Conservation (phyloP, 345 rosid genomes). For the Triadica sebifera region DNA sequence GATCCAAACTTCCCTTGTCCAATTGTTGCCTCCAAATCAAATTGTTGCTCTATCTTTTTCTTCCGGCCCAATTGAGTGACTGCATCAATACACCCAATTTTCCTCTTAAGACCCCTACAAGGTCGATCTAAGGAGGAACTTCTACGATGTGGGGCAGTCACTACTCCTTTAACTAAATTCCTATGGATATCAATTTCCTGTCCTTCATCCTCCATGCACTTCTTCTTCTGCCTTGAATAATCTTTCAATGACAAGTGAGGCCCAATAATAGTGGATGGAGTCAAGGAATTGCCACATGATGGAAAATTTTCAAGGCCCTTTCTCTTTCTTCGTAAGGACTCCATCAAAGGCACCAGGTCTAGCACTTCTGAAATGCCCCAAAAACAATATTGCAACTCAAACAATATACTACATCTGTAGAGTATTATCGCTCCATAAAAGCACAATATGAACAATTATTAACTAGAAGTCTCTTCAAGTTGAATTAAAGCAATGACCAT, state of each 20-base stretch:
- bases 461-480: slow-evolving; percentile 11
- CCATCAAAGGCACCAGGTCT: slow-evolving; percentile 10
- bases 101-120: slow-evolving; percentile 22
- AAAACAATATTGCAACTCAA: not conserved
- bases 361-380: slow-evolving; percentile 13
- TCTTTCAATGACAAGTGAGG: slow-evolving; percentile 13
- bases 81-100: slow-evolving; percentile 19
- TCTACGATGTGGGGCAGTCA: slow-evolving; percentile 15
- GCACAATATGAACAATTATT: not conserved
- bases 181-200: slow-evolving; percentile 2
- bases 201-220: slow-evolving; percentile 6
- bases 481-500: slow-evolving; percentile 11
- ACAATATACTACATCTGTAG: not conserved
- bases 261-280: slow-evolving; percentile 5
- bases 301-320: slow-evolving; percentile 13
- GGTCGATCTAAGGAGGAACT: slow-evolving; percentile 7
- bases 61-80: slow-evolving; percentile 17
- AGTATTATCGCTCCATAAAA: not conserved
- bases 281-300: not conserved
- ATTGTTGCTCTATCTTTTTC: slow-evolving; percentile 16
- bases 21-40: slow-evolving; percentile 13
- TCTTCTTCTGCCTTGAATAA: slow-evolving; percentile 20
- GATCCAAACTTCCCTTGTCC: slow-evolving; percentile 22
- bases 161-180: slow-evolving; percentile 12
- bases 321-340: slow-evolving; percentile 20